Percentiles rank a stretch among this genome's conserved stretches.
phyloP scores from a whole-genome alignment of 495 filamentous ascomycete species.

The Hypoxylon crocopeplum region DNA sequence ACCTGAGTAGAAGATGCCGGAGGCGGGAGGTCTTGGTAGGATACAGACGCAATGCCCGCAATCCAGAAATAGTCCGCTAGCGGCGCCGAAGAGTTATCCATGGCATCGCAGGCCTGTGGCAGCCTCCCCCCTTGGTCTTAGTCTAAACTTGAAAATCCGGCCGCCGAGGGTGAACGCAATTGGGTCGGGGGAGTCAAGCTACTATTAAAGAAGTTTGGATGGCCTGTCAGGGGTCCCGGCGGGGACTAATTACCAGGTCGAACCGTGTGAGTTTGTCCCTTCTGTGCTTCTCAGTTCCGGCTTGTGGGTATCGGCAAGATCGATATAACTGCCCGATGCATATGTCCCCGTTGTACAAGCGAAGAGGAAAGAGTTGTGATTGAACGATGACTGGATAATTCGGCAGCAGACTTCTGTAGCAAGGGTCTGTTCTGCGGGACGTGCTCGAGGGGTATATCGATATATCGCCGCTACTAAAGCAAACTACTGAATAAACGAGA shows the following conservation, averaged over 20 bases:
- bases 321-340: slow-evolving; percentile 27
- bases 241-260: slow-evolving; percentile 13
- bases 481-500: slow-evolving; percentile 27
- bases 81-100: slow-evolving; percentile 72
- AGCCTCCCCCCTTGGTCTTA: slow-evolving; percentile 21
- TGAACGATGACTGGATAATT: slow-evolving; percentile 20
- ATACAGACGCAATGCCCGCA: slow-evolving; percentile 81
- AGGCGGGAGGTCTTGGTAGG: slow-evolving; percentile 59
- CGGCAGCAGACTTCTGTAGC: slow-evolving; percentile 1
- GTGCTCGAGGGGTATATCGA: slow-evolving; percentile 29
- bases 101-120: slow-evolving; percentile 52
- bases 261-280: slow-evolving; percentile 25
- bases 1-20: slow-evolving; percentile 50
- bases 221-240: slow-evolving; percentile 7
- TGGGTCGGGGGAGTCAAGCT: slow-evolving; percentile 8
- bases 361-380: slow-evolving; percentile 11
- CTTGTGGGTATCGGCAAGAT: slow-evolving; percentile 29
- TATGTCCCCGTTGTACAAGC: slow-evolving; percentile 33
- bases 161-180: slow-evolving; percentile 16
- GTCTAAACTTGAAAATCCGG: slow-evolving; percentile 15
- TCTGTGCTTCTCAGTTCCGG: slow-evolving; percentile 23
- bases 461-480: slow-evolving; percentile 29
- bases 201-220: slow-evolving; percentile 17
- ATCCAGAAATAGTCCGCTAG: slow-evolving; percentile 99
- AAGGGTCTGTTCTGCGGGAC: slow-evolving; percentile 18